Conservation (phyloP, 306 rosid genomes). For the Pyrus betulifolia region DNA sequence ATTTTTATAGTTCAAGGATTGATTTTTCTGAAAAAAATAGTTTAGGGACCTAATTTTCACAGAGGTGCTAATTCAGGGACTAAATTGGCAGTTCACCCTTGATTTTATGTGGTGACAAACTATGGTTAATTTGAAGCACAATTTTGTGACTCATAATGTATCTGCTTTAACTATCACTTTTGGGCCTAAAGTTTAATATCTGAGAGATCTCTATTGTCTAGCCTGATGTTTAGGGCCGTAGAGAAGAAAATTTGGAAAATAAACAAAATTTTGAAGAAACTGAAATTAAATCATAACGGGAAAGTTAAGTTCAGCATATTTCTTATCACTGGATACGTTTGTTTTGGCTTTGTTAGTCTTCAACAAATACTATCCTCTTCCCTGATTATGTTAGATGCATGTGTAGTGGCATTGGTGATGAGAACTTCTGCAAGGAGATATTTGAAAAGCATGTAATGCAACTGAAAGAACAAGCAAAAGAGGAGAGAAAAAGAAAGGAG, state of each 20-base stretch:
- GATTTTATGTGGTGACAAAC: background rate
- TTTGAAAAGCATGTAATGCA: slow-evolving; percentile 68
- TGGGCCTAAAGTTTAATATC: background rate
- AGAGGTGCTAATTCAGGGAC: too few relatives aligned
- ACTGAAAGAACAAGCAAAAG: slow-evolving; percentile 74
- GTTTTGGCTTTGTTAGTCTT: background rate
- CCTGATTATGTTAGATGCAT: slow-evolving; percentile 15
- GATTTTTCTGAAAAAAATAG: too few relatives aligned
- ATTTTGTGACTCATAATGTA: background rate
- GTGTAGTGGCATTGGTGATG: slow-evolving; percentile 75
- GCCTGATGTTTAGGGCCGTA: background rate
- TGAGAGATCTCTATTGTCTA: background rate
- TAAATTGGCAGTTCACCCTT: too few relatives aligned
- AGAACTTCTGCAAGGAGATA: slow-evolving; percentile 50
- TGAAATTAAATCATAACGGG: background rate
- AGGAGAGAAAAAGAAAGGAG: slow-evolving; percentile 74
- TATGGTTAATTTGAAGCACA: background rate
- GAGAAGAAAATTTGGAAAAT: background rate
- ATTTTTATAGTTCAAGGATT: too few relatives aligned
- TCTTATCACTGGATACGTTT: background rate
- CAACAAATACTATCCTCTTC: background rate
- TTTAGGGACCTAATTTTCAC: too few relatives aligned
- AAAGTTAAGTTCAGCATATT: background rate
- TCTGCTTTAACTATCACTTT: background rate
- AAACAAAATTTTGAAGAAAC: background rate